Conservation (phyloP, 306 rosid species). For the Vigna hirtella region DNA sequence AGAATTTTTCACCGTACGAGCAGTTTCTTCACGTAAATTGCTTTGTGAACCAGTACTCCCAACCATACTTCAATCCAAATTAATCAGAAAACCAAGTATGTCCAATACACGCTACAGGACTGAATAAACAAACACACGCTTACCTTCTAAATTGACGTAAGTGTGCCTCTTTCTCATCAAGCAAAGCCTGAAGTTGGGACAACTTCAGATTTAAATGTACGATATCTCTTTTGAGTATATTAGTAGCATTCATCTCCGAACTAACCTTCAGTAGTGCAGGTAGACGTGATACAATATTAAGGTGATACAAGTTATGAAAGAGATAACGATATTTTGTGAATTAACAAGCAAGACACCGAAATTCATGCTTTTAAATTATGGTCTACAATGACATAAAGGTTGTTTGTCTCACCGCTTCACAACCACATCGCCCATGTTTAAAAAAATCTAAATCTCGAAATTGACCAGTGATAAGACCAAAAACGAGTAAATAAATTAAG, state of each 20-base stretch:
- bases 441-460: too few species aligned
- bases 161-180: conserved; percentile 80
- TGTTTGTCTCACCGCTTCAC: background rate
- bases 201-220: conserved; percentile 75
- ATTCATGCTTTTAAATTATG: background rate
- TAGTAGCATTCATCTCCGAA: conserved; percentile 75
- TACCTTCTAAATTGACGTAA: conserved; percentile 76
- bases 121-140: conserved; percentile 19
- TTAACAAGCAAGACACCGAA: background rate
- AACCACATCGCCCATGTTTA: background rate
- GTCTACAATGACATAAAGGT: background rate
- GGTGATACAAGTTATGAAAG: conserved; percentile 48
- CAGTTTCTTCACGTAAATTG: conserved; percentile 62
- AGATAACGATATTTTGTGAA: background rate
- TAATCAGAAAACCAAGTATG: conserved; percentile 34
- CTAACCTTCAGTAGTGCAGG: conserved; percentile 88
- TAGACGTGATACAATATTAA: conserved; percentile 71
- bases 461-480: background rate
- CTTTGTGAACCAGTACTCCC: conserved; percentile 58
- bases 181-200: conserved; percentile 82
- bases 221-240: conserved; percentile 77
- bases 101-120: background rate
- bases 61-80: conserved; percentile 56
- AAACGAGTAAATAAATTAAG: too few species aligned
- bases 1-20: conserved; percentile 49